Base-by-base conservation (phyloP, 2,329 filamentous ascomycete species). In the Aspergillus sp. region DNA sequence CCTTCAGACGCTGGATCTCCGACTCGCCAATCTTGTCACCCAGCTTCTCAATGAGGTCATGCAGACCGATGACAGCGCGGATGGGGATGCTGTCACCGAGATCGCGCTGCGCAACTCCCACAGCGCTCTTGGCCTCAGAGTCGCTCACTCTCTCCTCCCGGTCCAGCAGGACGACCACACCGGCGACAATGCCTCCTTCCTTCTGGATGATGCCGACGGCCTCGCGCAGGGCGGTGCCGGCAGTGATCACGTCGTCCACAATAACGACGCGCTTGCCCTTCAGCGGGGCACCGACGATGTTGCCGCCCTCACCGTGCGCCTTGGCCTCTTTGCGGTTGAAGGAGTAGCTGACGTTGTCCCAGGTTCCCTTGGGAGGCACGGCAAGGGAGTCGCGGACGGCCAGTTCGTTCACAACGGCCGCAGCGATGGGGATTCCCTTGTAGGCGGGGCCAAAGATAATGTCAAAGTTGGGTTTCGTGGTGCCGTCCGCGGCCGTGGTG, bases 301-400 rank as follows among this genome's bases (percentile, higher is more conserved):
- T 88, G 42, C 94, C 93, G 31, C 93, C 93, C 75, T 99, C 94
- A 42, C 94, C 93, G 71, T 97, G 93, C 67, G 91, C 89, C 79
- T 97, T 97, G 65, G 87, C 89, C 76, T 97, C 94, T 77, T 97
- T 97, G 67, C 94, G 85, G 76, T 97, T 95, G 76, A 96, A 97
- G 31, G 86, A 87, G 77, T 96, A 97, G 67, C 87, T 89, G 52
- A 89, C 80, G 41, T 81, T 75, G 51, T 83, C 84, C 73, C 88
- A 94, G 56, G 80, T 83, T 47, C 76, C 73, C 16, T 82, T 77
- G 9, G 65, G 57, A 4, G 58, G 55, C 6, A 50, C 62, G 9
- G 67, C 61, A 20, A 71, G 63, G 3, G 66, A 61, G 57, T 90
- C 85, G 10, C 91, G 75, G 64, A 86, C 82, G 49, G 84, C 84